A percentile compares a stretch with the other conserved stretches of the same genome.
phyloP scores from a whole-genome alignment of 2,329 filamentous ascomycete species.

The Ambrosiella xylebori region DNA sequence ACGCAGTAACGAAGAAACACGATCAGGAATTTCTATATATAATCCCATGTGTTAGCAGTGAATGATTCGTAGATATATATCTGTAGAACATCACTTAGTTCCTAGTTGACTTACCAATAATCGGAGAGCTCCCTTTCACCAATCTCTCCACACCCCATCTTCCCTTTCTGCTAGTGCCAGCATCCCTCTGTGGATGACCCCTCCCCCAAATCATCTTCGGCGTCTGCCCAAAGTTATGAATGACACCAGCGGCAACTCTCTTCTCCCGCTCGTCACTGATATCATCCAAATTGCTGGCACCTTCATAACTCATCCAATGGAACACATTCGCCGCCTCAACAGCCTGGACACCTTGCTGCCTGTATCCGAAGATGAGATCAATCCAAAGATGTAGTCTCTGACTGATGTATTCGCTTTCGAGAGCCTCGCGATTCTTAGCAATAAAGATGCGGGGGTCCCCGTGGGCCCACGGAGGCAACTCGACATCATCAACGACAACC shows the following conservation, averaged over 20 bases:
- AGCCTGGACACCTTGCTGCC: slow-evolving; percentile 84
- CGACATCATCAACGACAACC: slow-evolving; percentile 66
- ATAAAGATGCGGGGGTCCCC: slow-evolving; percentile 93
- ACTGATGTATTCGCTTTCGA: slow-evolving; percentile 87
- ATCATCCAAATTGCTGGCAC: slow-evolving; percentile 77
- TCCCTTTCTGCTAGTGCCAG: not conserved
- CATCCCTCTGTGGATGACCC: slow-evolving; percentile 59
- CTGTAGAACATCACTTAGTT: not conserved
- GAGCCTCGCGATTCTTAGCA: slow-evolving; percentile 80
- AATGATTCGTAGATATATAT: not conserved
- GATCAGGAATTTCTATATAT: slow-evolving; percentile 51
- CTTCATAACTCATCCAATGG: slow-evolving; percentile 87
- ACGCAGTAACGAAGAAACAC: slow-evolving; percentile 63
- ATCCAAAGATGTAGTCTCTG: slow-evolving; percentile 88
- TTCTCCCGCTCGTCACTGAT: slow-evolving; percentile 80
- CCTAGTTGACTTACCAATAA: slow-evolving; percentile 21
- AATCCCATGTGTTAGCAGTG: not conserved
- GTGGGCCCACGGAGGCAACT: slow-evolving; percentile 91
- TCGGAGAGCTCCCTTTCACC: slow-evolving; percentile 58
- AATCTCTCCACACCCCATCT: slow-evolving; percentile 26
- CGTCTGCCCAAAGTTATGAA: slow-evolving; percentile 97
- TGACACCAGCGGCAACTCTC: slow-evolving; percentile 80
- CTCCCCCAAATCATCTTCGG: slow-evolving; percentile 84
- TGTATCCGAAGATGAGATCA: slow-evolving; percentile 82
- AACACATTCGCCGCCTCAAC: slow-evolving; percentile 89